Base-by-base conservation (phyloP, 2,329 filamentous ascomycete species). In the Pseudocercospora fijiensis region DNA sequence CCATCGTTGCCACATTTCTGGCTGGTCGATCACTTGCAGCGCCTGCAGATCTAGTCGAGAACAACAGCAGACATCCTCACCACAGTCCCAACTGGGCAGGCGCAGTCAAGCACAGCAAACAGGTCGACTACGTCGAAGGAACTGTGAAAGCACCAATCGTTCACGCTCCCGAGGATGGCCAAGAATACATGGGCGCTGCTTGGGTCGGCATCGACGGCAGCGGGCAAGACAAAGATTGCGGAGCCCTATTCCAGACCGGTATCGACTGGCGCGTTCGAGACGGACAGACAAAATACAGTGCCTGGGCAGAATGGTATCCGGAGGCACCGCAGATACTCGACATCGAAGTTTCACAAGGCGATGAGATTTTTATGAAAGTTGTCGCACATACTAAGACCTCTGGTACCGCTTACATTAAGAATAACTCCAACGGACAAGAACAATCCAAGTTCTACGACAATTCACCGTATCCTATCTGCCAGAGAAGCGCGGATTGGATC, bases 221-320 rank as follows among this genome's bases (percentile, higher is more conserved):
- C 13, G 33, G 33, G 13, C 16, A 37, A 37, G 83, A 86, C 68
- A 85, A 83, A 4, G 86, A 83, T 73, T 72, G 71, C 18, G 27
- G 68, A 76, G 2, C 49, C 11, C 59, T 61, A n/a, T 27, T 61
- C 2, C 52, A 60, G 11, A 82, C 84, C 6, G 59, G 51, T 30
- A 75, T 87, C 37, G 84, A 86, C 73, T 85, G 85, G 72, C 81
- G 80, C 58, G 75, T 82, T 47, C 70, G 79, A n/a, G 75, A 77
- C n/a, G 74, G 73, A 20, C 65, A 70, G 0, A 78, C 80, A 3
- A 77, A 72, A 6, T 87, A 81, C 69, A 81, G 84, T 61, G 83
- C 84, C 18, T 87, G 85, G 84, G 87, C 85, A 70, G 85, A 87
- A 73, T 87, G 84, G 85, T 85, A 82, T 68, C 84, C 85, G 0